Percentiles rank a stretch among this genome's conserved stretches.
Evolutionary conservation across 352 stramenopile genomes (phyloP).

Genomic region (Thraustochytrium sp.): DNA sequence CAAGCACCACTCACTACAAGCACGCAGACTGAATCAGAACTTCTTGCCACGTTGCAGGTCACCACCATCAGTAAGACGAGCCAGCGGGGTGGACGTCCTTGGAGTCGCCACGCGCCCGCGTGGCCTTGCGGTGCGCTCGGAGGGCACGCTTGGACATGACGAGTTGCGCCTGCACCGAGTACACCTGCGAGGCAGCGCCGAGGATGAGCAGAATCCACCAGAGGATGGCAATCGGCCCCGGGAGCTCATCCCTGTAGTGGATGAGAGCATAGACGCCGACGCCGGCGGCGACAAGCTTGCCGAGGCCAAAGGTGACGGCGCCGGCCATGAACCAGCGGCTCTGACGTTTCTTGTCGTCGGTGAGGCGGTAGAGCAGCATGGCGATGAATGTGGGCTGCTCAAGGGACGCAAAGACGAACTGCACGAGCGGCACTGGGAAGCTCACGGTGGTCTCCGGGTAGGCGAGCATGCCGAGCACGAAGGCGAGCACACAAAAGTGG

Average conservation of each 20-base stretch:
- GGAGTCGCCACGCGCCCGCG: too few relatives aligned
- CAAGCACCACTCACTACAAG: too few relatives aligned
- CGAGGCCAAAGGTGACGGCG: not conserved
- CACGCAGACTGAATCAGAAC: too few relatives aligned
- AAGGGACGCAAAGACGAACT: not conserved
- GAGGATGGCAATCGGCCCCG: not conserved
- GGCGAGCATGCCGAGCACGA: not conserved
- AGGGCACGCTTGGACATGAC: too few relatives aligned
- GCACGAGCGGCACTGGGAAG: not conserved
- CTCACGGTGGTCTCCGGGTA: not conserved
- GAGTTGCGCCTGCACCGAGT: not conserved
- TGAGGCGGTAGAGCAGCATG: not conserved
- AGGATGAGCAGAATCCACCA: not conserved
- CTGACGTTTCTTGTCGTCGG: not conserved
- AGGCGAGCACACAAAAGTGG: not conserved
- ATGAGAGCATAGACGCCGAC: not conserved
- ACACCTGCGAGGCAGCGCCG: not conserved
- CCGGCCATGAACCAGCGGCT: not conserved
- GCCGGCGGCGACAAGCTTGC: not conserved
- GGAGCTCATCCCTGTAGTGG: not conserved
- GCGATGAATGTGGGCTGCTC: slow-evolving; percentile 2
- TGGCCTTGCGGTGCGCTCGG: too few relatives aligned
- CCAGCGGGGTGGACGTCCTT: too few relatives aligned
- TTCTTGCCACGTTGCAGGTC: too few relatives aligned
- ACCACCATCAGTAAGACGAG: too few relatives aligned